phyloP scores from a whole-genome alignment of 345 rosid genomes.

The Lepidium aucheri region DNA sequence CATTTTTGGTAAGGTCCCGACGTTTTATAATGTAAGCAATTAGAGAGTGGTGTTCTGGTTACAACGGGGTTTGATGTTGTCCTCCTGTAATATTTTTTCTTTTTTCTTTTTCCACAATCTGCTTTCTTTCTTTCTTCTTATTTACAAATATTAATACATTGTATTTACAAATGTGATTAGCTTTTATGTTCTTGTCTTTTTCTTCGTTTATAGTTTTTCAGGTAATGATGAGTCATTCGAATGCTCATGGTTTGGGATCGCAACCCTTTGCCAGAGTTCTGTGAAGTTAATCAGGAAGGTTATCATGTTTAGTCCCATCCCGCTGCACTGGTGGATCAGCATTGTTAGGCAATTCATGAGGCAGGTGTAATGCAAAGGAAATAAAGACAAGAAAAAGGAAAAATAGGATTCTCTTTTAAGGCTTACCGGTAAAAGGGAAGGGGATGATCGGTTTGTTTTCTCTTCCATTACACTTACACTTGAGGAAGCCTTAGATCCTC shows the following conservation, averaged over 20 bases:
- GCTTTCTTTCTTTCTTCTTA: constrained; percentile 10
- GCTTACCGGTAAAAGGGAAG: constrained; percentile 53
- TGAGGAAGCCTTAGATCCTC: constrained; percentile 29
- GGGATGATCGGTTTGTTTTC: constrained; percentile 34
- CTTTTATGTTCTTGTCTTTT: constrained; percentile 6
- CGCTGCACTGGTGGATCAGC: constrained; percentile 28
- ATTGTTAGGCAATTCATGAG: constrained; percentile 1
- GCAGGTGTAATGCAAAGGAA: background rate
- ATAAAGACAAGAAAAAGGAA: background rate
- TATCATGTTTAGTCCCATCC: constrained; percentile 44
- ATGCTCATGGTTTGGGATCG: constrained; percentile 45
- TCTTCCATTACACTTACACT: constrained; percentile 14
- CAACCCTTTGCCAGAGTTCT: constrained; percentile 48
- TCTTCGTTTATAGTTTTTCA: constrained; percentile 4
- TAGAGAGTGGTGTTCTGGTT: constrained; percentile 20
- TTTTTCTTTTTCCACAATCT: constrained; percentile 3
- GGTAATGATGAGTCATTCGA: constrained; percentile 11
- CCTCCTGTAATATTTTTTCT: constrained; percentile 12
- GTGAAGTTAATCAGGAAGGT: constrained; percentile 40
- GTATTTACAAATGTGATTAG: constrained; percentile 15
- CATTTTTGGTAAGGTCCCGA: constrained; percentile 26
- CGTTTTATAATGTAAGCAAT: constrained; percentile 23
- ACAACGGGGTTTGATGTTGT: constrained; percentile 6
- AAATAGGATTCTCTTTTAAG: background rate
- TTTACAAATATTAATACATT: constrained; percentile 6